Evolutionary conservation across 2,329 filamentous ascomycete species (phyloP), one percentile per base, ranked within the genome.

Genomic region (Fusarium sp.): DNA sequence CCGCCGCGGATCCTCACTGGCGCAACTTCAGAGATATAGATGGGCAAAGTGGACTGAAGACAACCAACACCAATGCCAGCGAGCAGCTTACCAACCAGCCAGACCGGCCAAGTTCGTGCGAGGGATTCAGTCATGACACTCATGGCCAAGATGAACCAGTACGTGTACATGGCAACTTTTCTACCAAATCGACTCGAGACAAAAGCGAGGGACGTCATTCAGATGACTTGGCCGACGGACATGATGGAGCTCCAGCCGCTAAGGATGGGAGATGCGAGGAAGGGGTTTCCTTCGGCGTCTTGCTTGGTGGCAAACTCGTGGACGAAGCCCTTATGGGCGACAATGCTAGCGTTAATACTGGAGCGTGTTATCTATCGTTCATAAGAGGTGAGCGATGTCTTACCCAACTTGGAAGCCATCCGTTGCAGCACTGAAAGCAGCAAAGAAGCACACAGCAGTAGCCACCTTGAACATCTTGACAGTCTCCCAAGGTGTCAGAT

Each of bases 1-100:
- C 82, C 80, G 18, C 84, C 84, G 18, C 83, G 79, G 2, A 84
- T 78, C 7, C 83, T 81, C 0, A 82, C 82, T 0, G 84, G 84
- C 1, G 84, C 81, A 2, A 84, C 77, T 7, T 59, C 56, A 1
- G 56, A 59, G 24, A 59, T 59, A 5, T 59, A 59, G 22, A 59
- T 40, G 0, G 56, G 56, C 2, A 59, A 14, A 10, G 56, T 59
- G 4, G 56, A 59, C 35, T 59, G 56, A 29, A 59, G 34, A 2
- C 56, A 59, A 27, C 56, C 35, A 3, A 59, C 56, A 4, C 56
- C 56, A 7, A 59, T 59, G 20, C 56, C 56, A 1, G 56, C 56
- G 4, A 59, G 56, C 2, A 59, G 22, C 11, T 59, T 59, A 4
- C 16, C 56, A 0, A 40, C 56, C 5, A 59, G 5, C 56, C 56